Percentiles rank a stretch among this genome's conserved stretches.
Evolutionary conservation across 2,329 filamentous ascomycete genomes (phyloP).

Genomic region (Escovopsis sp.): DNA sequence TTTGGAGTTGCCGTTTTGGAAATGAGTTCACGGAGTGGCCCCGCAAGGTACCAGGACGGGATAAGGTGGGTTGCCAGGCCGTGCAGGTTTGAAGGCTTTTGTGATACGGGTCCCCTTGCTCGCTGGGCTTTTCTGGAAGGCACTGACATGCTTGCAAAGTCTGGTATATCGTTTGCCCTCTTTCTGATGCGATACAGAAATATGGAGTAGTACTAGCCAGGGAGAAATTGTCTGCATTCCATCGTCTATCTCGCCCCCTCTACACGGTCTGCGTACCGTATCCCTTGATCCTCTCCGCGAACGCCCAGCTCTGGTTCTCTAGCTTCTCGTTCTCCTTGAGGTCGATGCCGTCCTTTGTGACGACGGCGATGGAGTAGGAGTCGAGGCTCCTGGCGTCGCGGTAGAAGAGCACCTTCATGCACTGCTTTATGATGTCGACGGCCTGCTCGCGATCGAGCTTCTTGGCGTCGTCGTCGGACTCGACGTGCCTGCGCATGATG

Average conservation of each 20-base stretch:
- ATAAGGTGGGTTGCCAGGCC: no score
- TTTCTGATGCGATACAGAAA: no score
- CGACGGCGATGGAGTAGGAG: slow-evolving; percentile 76
- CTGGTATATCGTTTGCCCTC: no score
- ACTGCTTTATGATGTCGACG: slow-evolving; percentile 69
- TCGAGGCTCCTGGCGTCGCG: slow-evolving; percentile 87
- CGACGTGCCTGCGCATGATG: slow-evolving; percentile 64
- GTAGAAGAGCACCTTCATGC: slow-evolving; percentile 98
- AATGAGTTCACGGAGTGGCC: no score
- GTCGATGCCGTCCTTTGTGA: slow-evolving; percentile 80
- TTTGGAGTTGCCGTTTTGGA: no score
- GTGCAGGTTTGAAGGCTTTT: no score
- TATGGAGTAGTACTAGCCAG: no score
- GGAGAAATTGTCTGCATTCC: no score
- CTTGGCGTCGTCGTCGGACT: slow-evolving; percentile 63
- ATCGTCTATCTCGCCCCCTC: background rate
- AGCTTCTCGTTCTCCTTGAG: slow-evolving; percentile 73
- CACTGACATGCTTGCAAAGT: no score
- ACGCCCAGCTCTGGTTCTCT: slow-evolving; percentile 94
- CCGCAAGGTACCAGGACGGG: no score
- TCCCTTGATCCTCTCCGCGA: slow-evolving; percentile 85
- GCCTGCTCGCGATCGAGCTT: slow-evolving; percentile 64
- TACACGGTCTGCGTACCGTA: slow-evolving; percentile 75
- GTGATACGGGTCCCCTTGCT: no score
- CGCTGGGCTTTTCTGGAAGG: no score